Percentiles rank a stretch among this genome's conserved stretches.
Evolutionary conservation across 805 yeast genomes (phyloP).

Genomic region (Yarrowia deformans): DNA sequence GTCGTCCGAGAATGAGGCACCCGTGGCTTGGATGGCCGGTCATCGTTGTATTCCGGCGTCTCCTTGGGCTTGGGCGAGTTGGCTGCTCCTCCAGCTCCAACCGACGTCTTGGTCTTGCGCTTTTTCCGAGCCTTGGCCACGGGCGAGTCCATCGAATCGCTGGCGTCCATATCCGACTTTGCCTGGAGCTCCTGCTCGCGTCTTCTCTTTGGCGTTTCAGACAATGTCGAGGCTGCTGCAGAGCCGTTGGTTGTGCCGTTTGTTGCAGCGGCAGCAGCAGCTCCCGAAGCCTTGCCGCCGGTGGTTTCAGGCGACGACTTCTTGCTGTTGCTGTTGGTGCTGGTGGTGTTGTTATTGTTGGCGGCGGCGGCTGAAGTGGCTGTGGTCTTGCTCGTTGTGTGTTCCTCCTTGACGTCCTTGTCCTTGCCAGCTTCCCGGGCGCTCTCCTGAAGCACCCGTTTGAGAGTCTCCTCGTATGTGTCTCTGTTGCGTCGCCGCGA

Average conservation of each 20-base stretch:
- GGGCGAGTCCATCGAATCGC: conserved; percentile 31
- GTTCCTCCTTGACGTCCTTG: conserved; percentile 31
- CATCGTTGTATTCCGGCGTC: conserved; percentile 45
- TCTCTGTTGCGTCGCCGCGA: conserved; percentile 31
- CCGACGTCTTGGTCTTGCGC: conserved; percentile 37
- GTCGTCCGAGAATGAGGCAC: conserved; percentile 78
- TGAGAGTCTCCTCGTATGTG: conserved; percentile 51
- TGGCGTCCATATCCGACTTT: conserved; percentile 28
- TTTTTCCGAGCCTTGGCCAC: conserved; percentile 35
- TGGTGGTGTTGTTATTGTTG: background rate
- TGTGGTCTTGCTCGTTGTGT: background rate
- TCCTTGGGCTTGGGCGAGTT: conserved; percentile 31
- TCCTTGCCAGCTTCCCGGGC: conserved; percentile 41
- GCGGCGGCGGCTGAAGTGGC: too few relatives aligned
- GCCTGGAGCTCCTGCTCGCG: conserved; percentile 36
- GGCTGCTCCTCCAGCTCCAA: conserved; percentile 1
- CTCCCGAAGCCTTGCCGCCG: background rate
- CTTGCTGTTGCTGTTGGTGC: conserved; percentile 38
- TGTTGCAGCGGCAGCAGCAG: background rate
- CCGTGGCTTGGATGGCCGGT: conserved; percentile 82
- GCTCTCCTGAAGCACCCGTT: conserved; percentile 50
- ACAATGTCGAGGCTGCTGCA: background rate
- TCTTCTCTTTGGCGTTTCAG: conserved; percentile 37
- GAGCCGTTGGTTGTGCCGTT: conserved; percentile 20
- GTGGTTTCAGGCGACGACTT: conserved; percentile 46